Conservation (phyloP, 1,284 basidiomycete genomes). For the Pisolithus thermaeus region DNA sequence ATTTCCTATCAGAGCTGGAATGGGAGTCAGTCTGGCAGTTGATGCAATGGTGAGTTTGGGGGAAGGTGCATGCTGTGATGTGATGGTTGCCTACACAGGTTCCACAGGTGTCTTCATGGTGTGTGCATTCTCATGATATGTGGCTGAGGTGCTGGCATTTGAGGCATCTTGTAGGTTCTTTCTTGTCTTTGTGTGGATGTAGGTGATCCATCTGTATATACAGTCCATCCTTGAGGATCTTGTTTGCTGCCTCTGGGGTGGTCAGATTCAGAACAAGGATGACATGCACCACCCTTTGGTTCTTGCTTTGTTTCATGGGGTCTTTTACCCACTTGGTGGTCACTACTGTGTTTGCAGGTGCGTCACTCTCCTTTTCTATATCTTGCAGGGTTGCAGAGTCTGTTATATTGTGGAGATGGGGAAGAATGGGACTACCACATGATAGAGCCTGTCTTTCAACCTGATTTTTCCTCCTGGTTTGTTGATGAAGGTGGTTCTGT, state of each 20-base stretch:
- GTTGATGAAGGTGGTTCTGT: no score
- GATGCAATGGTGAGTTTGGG: no score
- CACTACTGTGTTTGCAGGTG: neutral
- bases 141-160: conserved; percentile 1
- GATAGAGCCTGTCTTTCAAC: no score
- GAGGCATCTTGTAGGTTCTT: neutral
- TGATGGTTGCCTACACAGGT: neutral
- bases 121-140: conserved; percentile 1
- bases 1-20: no score
- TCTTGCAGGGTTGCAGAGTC: neutral
- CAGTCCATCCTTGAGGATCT: neutral
- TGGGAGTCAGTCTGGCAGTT: no score
- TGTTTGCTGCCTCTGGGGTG: neutral
- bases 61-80: no score
- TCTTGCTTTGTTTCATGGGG: neutral
- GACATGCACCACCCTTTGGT: neutral
- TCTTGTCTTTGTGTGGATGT: neutral
- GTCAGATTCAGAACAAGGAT: neutral
- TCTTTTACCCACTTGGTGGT: neutral
- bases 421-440: no score
- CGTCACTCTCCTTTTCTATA: neutral
- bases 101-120: neutral
- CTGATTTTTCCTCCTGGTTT: no score
- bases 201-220: neutral
- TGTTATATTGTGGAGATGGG: no score